Evolutionary conservation across 2,329 filamentous ascomycete genomes (phyloP).

Genomic region (Cercospora sp.): DNA sequence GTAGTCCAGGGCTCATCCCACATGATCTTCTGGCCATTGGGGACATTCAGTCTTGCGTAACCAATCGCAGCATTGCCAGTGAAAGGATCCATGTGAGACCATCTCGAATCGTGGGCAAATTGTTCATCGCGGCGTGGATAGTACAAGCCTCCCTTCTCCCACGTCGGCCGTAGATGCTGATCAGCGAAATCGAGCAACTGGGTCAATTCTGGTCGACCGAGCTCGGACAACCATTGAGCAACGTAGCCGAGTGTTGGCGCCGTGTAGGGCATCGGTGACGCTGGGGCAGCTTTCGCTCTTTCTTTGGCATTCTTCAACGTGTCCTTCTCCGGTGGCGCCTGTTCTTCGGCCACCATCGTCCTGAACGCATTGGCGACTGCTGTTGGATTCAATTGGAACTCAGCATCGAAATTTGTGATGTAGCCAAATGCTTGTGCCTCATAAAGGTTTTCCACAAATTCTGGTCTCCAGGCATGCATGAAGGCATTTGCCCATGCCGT

Average conservation of each 20-base stretch:
- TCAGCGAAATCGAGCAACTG: not conserved
- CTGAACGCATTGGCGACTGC: slow-evolving; percentile 8
- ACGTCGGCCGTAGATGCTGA: not conserved
- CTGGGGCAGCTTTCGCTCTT: not conserved
- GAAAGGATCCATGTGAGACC: slow-evolving; percentile 41
- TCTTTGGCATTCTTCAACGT: not conserved
- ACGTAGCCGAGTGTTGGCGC: slow-evolving; percentile 36
- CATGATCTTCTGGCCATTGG: slow-evolving; percentile 42
- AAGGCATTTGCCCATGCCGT: slow-evolving; percentile 41
- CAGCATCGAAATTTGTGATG: slow-evolving; percentile 6
- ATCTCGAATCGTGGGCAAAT: slow-evolving; percentile 28
- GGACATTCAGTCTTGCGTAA: slow-evolving; percentile 43
- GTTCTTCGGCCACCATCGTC: not conserved
- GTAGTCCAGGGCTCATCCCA: slow-evolving; percentile 40
- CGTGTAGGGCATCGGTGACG: not conserved
- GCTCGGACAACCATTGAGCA: slow-evolving; percentile 39
- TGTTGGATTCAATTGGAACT: slow-evolving; percentile 7
- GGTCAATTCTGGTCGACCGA: slow-evolving; percentile 27
- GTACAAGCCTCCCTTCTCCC: not conserved
- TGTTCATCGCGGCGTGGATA: not conserved
- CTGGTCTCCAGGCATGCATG: slow-evolving; percentile 44
- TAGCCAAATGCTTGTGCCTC: slow-evolving; percentile 8
- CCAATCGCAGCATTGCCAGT: slow-evolving; percentile 43
- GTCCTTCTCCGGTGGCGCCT: not conserved
- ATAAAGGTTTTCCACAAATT: slow-evolving; percentile 29